Base-by-base conservation (phyloP, 2,329 filamentous ascomycete species). In the Fusarium lateritium region DNA sequence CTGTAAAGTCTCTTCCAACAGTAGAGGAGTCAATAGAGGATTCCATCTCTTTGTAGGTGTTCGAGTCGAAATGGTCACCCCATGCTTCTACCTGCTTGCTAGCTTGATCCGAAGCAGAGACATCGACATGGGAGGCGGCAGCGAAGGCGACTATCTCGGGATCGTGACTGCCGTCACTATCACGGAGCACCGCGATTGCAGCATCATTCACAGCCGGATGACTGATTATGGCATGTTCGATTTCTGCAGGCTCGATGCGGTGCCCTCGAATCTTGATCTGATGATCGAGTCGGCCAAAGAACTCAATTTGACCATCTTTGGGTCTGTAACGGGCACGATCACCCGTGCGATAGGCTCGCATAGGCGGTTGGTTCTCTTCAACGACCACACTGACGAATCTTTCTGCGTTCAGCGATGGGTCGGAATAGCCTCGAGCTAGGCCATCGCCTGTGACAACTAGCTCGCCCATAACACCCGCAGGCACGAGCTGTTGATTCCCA, bases 211-310 rank as follows among this genome's bases (percentile, higher is more conserved):
- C 24, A 24, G 24, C 24, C 24, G 24, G 24, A 24, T 24, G 24
- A 24, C 24, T 24, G 24, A 24, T 24, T 24, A 24, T 24, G 7
- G 24, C 59, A 10, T 70, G 62, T 17, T 78, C 75, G 7, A 78
- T 70, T 26, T 59, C 56, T 2, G 34, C 56, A 2, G 42, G 34
- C 9, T 59, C 56, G 17, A 78, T 40, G 2, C 76, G 73, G 9
- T 78, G 69, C 9, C 76, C 76, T 39, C 74, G 62, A 9, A 78
- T 70, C 59, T 77, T 77, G 55, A 76, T 52, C 22, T 77, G 75
- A 6, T 49, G 40, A 21, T 77, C 76, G 8, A 73, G 71, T 3
- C 76, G 72, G 0, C 75, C 75, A 13, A 76, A 65, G 54, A 75
- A 76, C 40, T 76, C 75, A 3, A 77, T 33, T 7, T 70, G 50